phyloP scores from a whole-genome alignment of 2,329 filamentous ascomycete species.

The Fusarium nygamai region DNA sequence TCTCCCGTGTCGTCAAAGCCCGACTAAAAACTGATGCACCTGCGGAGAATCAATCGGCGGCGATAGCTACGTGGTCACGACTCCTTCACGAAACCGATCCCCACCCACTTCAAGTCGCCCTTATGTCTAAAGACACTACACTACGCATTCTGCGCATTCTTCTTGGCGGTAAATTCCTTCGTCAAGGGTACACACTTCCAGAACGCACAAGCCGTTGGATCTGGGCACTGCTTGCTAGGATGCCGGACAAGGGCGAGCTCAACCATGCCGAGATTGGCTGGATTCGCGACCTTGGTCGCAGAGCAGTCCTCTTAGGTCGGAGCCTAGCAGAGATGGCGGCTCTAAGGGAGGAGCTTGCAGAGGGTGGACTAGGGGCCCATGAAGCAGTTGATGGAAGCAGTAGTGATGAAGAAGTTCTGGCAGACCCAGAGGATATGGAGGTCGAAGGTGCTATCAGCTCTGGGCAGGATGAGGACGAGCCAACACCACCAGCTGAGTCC shows the following conservation, averaged over 20 bases:
- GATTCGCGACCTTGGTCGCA: conserved; percentile 82
- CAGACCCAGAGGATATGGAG: conserved; percentile 46
- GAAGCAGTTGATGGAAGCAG: conserved; percentile 60
- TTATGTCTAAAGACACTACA: conserved; percentile 73
- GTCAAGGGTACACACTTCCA: conserved; percentile 66
- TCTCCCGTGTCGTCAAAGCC: conserved; percentile 62
- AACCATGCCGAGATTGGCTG: conserved; percentile 79
- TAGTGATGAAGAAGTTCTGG: conserved; percentile 51
- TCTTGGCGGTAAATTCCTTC: conserved; percentile 71
- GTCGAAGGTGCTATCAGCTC: conserved; percentile 42
- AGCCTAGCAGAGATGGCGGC: conserved; percentile 64
- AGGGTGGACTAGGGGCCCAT: conserved; percentile 53
- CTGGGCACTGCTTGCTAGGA: conserved; percentile 81
- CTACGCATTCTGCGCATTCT: conserved; percentile 74
- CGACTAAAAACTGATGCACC: conserved; percentile 65
- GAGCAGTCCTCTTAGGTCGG: conserved; percentile 70
- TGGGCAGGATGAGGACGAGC: conserved; percentile 22
- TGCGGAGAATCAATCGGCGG: conserved; percentile 62
- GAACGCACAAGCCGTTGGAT: conserved; percentile 82
- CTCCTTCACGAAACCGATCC: conserved; percentile 65
- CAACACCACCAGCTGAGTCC: conserved; percentile 1
- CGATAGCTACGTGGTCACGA: conserved; percentile 61
- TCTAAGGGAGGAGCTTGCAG: conserved; percentile 55
- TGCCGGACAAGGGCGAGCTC: conserved; percentile 79
- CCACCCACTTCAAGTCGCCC: conserved; percentile 66